Conservation (phyloP, 495 filamentous ascomycete genomes). For the Penicillium desertorum region DNA sequence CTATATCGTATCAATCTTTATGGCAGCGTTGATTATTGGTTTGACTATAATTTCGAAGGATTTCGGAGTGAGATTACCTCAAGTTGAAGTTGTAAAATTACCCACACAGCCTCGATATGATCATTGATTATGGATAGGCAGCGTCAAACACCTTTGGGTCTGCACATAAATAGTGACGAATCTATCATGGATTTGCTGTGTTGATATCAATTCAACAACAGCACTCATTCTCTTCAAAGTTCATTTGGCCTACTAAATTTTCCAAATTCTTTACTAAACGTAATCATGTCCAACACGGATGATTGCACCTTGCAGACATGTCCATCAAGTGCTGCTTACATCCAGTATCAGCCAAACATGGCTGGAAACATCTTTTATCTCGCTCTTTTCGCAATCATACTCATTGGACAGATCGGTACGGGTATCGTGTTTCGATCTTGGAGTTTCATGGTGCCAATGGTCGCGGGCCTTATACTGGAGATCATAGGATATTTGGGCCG, state of each 20-base stretch:
- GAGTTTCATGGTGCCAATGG: constrained; percentile 29
- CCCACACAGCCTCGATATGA: neutral
- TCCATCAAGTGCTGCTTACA: constrained; percentile 29
- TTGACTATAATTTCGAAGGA: constrained; percentile 1
- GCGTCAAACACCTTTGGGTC: neutral
- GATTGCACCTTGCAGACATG: constrained; percentile 39
- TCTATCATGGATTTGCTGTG: neutral
- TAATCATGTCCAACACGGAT: constrained; percentile 7
- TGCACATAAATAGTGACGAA: constrained; percentile 4
- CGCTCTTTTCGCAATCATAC: constrained; percentile 31
- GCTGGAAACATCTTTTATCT: constrained; percentile 37
- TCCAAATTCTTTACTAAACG: neutral
- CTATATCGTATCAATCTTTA: neutral
- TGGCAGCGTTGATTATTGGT: constrained; percentile 5
- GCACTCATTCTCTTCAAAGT: neutral
- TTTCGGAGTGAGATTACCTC: constrained; percentile 1
- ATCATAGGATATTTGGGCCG: constrained; percentile 43
- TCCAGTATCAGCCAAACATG: constrained; percentile 39
- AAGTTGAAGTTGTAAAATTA: neutral
- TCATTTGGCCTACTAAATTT: neutral
- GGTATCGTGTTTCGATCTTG: constrained; percentile 33
- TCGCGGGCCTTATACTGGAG: constrained; percentile 35
- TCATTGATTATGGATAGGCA: neutral
- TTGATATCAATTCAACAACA: neutral
- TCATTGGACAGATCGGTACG: constrained; percentile 32